Conservation (phyloP, 2,329 filamentous ascomycete species). For the Pseudopyricularia cyperi region DNA sequence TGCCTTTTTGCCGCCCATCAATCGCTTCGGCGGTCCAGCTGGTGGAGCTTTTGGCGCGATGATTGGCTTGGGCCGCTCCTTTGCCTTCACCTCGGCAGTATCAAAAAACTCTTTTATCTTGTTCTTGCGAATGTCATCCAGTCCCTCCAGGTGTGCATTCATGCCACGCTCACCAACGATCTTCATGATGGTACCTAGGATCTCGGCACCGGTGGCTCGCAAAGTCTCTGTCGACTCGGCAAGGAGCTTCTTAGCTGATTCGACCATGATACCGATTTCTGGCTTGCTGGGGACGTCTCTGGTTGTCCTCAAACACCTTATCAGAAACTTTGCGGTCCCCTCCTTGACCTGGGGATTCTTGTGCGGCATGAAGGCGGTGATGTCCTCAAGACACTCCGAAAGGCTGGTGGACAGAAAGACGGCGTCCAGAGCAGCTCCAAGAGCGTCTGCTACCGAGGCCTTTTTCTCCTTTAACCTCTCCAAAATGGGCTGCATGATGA, state of each 20-base stretch:
- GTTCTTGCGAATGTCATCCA: constrained; percentile 89
- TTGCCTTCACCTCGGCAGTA: constrained; percentile 71
- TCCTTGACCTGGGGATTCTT: constrained; percentile 98
- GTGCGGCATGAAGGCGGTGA: constrained; percentile 68
- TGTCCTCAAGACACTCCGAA: constrained; percentile 84
- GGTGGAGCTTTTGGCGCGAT: constrained; percentile 41
- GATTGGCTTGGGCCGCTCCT: constrained; percentile 75
- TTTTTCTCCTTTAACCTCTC: constrained; percentile 98
- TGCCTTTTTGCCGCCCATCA: constrained; percentile 32
- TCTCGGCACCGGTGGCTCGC: constrained; percentile 80
- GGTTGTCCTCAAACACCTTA: constrained; percentile 73
- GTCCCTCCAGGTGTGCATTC: constrained; percentile 78
- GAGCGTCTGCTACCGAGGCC: constrained; percentile 70
- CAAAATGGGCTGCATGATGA: constrained; percentile 79
- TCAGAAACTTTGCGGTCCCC: constrained; percentile 86
- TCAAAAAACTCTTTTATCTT: constrained; percentile 93
- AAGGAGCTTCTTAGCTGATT: constrained; percentile 76
- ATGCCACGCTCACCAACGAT: constrained; percentile 95
- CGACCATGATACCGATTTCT: constrained; percentile 77
- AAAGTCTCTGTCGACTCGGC: constrained; percentile 79
- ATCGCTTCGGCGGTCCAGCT: constrained; percentile 30
- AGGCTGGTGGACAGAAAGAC: constrained; percentile 55
- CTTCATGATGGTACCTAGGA: constrained; percentile 93
- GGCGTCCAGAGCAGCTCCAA: constrained; percentile 71
- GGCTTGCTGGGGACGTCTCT: constrained; percentile 71